A percentile compares a stretch with the other conserved stretches of the same genome.
These are phyloP conservation scores for Candida suzukii DNA, from an alignment of 805 yeast species.

Conservation along the genomic window DNA sequence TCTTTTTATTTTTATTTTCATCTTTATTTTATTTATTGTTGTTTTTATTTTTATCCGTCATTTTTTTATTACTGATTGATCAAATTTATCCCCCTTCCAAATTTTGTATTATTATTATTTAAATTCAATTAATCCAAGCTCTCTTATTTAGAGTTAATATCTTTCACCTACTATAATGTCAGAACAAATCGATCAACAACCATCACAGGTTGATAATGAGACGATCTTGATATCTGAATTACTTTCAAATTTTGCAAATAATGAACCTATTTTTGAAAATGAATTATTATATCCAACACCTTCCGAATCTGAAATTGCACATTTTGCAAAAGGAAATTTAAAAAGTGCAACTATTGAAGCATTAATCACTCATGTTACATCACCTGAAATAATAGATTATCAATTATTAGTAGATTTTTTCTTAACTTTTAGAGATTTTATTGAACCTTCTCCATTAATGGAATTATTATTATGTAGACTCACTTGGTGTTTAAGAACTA, in stretches of 20 bases:
- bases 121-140: too few relatives aligned
- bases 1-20: too few relatives aligned
- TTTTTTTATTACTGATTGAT: too few relatives aligned
- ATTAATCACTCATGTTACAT: conserved; percentile 54
- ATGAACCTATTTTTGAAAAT: conserved; percentile 28
- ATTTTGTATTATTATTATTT: too few relatives aligned
- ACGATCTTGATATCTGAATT: conserved; percentile 11
- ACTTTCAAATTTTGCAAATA: conserved; percentile 20
- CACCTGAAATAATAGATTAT: conserved; percentile 72
- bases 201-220: not conserved
- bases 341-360: conserved; percentile 28
- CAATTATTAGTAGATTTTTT: conserved; percentile 78
- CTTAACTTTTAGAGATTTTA: conserved; percentile 70
- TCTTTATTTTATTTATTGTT: too few relatives aligned
- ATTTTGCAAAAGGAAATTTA: conserved; percentile 11
- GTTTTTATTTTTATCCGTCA: too few relatives aligned
- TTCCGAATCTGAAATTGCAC: conserved; percentile 23
- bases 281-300: conserved; percentile 26
- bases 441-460: conserved; percentile 51
- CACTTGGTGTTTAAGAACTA: conserved; percentile 56
- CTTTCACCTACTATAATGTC: too few relatives aligned
- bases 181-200: not conserved
- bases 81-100: too few relatives aligned
- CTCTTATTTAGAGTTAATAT: too few relatives aligned
- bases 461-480: conserved; percentile 57